Conservation (phyloP, 1,284 basidiomycete genomes). For the Moesziomyces parantarcticus region DNA sequence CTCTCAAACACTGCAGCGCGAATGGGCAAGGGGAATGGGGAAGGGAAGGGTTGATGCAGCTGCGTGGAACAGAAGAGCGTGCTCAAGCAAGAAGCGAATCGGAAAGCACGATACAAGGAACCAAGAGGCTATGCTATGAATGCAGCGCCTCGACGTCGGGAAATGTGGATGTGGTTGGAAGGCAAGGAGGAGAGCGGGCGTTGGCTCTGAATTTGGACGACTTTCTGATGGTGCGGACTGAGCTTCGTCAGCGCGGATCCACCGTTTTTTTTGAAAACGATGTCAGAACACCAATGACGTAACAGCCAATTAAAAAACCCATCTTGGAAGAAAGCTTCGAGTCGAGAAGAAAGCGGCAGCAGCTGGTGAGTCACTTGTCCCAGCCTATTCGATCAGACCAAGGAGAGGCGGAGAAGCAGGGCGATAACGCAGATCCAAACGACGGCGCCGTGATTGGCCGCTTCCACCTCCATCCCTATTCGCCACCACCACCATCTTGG, state of each 20-base stretch:
- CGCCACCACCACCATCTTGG: background rate
- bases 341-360: too few relatives aligned
- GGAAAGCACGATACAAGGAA: constrained; percentile 20
- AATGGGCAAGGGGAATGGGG: constrained; percentile 1
- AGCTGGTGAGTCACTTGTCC: too few relatives aligned
- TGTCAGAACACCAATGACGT: too few relatives aligned
- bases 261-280: too few relatives aligned
- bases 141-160: constrained; percentile 15
- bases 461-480: too few relatives aligned
- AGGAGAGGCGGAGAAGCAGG: too few relatives aligned
- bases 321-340: too few relatives aligned
- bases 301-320: too few relatives aligned
- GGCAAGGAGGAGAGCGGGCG: background rate
- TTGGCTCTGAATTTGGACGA: background rate
- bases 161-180: constrained; percentile 23
- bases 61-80: background rate
- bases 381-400: too few relatives aligned
- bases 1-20: constrained; percentile 19
- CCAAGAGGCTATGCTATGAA: constrained; percentile 25
- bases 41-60: constrained; percentile 1
- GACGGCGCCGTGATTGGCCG: too few relatives aligned
- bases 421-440: too few relatives aligned
- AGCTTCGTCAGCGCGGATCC: background rate
- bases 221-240: background rate
- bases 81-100: constrained; percentile 4